Evolutionary conservation across 2,329 filamentous ascomycete genomes (phyloP).

Genomic region (Aspergillus eucalypticola): DNA sequence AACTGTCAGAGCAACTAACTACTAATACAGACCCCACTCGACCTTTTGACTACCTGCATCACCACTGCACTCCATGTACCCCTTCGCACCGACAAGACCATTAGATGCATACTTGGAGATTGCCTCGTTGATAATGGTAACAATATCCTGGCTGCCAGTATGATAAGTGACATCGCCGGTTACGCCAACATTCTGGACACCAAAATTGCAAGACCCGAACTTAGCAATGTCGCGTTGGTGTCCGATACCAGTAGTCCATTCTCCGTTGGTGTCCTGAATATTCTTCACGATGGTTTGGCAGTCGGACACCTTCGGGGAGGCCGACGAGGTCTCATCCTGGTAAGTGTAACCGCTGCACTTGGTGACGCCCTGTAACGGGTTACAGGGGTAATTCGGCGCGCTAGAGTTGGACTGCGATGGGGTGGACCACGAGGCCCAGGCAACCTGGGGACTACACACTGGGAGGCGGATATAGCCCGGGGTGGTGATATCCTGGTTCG

Average conservation of each 20-base stretch:
- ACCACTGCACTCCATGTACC: background rate
- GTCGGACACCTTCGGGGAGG: background rate
- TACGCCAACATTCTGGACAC: background rate
- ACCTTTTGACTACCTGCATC: conserved; percentile 3
- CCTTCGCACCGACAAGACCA: background rate
- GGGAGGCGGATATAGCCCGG: background rate
- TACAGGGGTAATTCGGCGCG: background rate
- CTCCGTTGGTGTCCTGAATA: background rate
- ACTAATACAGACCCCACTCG: background rate
- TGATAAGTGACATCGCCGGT: background rate
- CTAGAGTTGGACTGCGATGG: conserved; percentile 2
- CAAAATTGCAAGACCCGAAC: background rate
- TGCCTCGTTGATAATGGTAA: background rate
- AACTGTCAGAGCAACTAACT: background rate
- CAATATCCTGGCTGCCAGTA: conserved; percentile 2
- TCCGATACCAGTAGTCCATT: background rate
- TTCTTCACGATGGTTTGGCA: background rate
- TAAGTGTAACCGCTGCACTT: conserved; percentile 1
- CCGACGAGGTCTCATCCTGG: background rate
- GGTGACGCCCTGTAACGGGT: conserved; percentile 1
- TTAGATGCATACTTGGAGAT: background rate
- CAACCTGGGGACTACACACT: background rate
- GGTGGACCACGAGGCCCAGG: conserved; percentile 1
- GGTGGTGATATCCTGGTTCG: background rate
- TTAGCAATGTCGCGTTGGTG: background rate